Conservation (phyloP, 1,284 basidiomycete genomes). For the Ustilago loliicola region DNA sequence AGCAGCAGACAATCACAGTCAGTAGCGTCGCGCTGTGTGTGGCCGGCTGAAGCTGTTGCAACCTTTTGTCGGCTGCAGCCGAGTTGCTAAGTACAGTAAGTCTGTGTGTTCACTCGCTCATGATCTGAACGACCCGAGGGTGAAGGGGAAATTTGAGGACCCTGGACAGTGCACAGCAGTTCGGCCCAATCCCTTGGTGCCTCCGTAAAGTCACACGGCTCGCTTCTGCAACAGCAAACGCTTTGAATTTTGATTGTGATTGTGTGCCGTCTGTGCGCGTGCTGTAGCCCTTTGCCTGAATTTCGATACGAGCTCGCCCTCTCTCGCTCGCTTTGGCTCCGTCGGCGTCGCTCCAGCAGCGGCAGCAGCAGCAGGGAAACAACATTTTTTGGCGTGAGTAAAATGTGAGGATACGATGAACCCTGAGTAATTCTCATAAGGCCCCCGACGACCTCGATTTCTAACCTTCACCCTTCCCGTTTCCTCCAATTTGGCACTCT, state of each 20-base stretch:
- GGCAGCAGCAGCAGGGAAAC: background rate
- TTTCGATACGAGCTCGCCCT: background rate
- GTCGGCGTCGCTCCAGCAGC: conserved; percentile 5
- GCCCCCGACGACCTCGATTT: background rate
- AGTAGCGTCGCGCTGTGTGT: too few relatives aligned
- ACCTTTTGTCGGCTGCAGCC: background rate
- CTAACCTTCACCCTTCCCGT: background rate
- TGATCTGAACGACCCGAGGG: conserved; percentile 3
- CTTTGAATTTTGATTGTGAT: background rate
- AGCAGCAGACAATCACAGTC: too few relatives aligned
- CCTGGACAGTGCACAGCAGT: too few relatives aligned
- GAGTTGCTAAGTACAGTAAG: background rate
- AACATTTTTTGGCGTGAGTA: background rate
- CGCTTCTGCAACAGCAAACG: background rate
- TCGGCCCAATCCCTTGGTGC: background rate
- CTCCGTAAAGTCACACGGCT: conserved; percentile 31
- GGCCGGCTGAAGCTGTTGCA: background rate
- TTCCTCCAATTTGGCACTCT: background rate
- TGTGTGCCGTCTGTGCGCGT: background rate
- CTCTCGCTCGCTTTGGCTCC: background rate
- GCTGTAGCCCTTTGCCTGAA: background rate
- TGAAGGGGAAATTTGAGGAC: conserved; percentile 2
- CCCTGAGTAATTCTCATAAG: conserved; percentile 12
- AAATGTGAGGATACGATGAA: conserved; percentile 8
- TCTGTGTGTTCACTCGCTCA: background rate